Evolutionary conservation across 352 stramenopile species (phyloP), one percentile per base, ranked within the genome.

Genomic region (Pythium scleroteichum): DNA sequence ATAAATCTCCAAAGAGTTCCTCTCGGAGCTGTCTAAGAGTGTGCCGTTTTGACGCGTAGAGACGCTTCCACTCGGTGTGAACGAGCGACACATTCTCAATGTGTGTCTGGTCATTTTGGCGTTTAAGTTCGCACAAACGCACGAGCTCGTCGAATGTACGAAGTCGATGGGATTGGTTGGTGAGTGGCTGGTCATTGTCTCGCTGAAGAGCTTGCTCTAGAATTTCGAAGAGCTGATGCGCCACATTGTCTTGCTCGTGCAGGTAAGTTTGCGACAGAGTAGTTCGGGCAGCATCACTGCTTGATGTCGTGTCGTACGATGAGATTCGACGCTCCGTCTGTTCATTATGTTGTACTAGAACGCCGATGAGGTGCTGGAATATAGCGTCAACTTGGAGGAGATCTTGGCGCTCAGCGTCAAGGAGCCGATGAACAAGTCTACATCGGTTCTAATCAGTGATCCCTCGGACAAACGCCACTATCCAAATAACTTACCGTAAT

Each of bases 401-500:
- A 40, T 76, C 67, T 39, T 63, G 61, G 3, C 50, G 62, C 26
- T 81, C 73, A 3, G 53, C 60, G 9, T 76, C 73, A 5, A 81
- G 57, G 12, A 81, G 35, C 0, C 64, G 58, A 19, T 78, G 73
- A 10, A 65, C 71, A 9, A 76, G 50, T 48, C 69, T 76, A 20
- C 9, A n/a, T 8, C 38, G 20, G 19, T 2, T 56, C 4, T 33
- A 2, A 32, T 38, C 3, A 22, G 10, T 51, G 22, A 27, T 7
- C 35, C 48, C 3, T n/a, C 49, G 17, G 23, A 56, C 6, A 4
- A 16, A 46, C 51, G 44, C 13, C n/a, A 50, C 8, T 12, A 52
- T 52, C 5, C 4, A 27, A 10, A 23, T 41, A 42, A 50, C 66
- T 29, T n/a, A 81, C 73, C 63, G 53, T 16, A 81, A 67, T 2